Percentiles rank a stretch among this genome's conserved stretches.
Conservation (phyloP, 306 rosid species). For the Amphicarpaea edgeworthii region DNA sequence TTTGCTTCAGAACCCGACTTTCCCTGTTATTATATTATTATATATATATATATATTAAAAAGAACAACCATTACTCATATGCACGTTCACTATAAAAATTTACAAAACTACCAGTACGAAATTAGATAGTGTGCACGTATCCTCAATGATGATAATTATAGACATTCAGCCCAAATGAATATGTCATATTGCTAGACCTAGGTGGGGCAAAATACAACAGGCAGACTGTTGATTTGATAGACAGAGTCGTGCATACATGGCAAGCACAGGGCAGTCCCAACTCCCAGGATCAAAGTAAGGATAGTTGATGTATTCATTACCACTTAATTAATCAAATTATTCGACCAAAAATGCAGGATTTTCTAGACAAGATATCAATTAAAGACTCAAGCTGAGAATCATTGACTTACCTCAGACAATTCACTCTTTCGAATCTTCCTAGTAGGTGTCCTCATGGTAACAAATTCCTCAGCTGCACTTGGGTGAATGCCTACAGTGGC, state of each 20-base stretch:
- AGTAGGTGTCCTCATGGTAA: constrained; percentile 90
- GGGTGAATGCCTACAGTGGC: constrained; percentile 96
- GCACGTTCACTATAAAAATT: constrained; percentile 21
- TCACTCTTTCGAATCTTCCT: constrained; percentile 68
- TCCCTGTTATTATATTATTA: too few species aligned
- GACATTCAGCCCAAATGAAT: neutral
- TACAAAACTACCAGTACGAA: neutral
- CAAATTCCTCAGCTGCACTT: constrained; percentile 92
- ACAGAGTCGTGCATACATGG: neutral
- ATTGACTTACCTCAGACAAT: constrained; percentile 67
- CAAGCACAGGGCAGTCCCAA: neutral
- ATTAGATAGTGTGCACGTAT: constrained; percentile 13
- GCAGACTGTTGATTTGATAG: constrained; percentile 22
- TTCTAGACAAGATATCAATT: constrained; percentile 38
- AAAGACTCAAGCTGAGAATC: constrained; percentile 30
- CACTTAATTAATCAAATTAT: neutral
- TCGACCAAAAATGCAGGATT: constrained; percentile 17
- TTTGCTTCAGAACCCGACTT: constrained; percentile 65
- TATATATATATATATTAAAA: constrained; percentile 34
- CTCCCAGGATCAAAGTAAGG: constrained; percentile 29
- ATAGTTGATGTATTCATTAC: neutral
- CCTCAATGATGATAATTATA: neutral
- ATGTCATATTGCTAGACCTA: constrained; percentile 1
- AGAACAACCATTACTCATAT: constrained; percentile 28
- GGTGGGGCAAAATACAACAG: neutral